Base-by-base conservation (phyloP, 2,329 filamentous ascomycete genomes). In the Colletotrichum orchidophilum region DNA sequence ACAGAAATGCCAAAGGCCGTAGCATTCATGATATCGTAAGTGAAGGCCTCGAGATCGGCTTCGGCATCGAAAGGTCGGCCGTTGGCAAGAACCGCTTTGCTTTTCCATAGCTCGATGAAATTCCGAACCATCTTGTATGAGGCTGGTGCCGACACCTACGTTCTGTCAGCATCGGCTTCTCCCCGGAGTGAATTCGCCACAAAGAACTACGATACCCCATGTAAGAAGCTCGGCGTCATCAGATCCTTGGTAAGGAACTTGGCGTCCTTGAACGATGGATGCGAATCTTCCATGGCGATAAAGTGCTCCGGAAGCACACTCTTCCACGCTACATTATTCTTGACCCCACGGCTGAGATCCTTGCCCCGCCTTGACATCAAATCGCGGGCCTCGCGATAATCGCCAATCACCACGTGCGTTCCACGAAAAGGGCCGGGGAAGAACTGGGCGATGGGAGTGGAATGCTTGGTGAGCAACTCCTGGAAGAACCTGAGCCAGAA, bases 361-460 rank as follows among this genome's bases (percentile, higher is more conserved):
- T 59, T 64, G 53, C 33, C 18, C 24, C 62, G 53, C 62, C 59
- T 64, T n/a, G 62, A 39, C 33, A 64, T 55, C 24, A 64, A 53
- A n/a, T 64, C 52, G 13, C 52, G 52, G 4, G 62, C 52, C 54
- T 64, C 62, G 3, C 52, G 52, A 6, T 59, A 64, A 33, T 64
- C 62, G 1, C 29, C 53, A 49, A 64, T 59, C 33, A 59, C 62
- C 8, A 64, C 33, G 3, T 59, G 26, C 18, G 52, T 13, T 18
- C 35, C 3, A 2, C 21, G 12, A 8, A 64, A 26, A 15, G 62
- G 62, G 0, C 62, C 53, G 4, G 53, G 26, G 1, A 64, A 64
- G 35, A 18, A 59, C 12, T 64, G 62, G 6, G 62, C 62, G 9
- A 64, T 33, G 7, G 62, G 62, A 15, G 52, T 64, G 4, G 59